These are phyloP conservation scores for Aspergillus aculeatinus DNA, from an alignment of 2,329 filamentous ascomycete genomes.

Conservation along the genomic window DNA sequence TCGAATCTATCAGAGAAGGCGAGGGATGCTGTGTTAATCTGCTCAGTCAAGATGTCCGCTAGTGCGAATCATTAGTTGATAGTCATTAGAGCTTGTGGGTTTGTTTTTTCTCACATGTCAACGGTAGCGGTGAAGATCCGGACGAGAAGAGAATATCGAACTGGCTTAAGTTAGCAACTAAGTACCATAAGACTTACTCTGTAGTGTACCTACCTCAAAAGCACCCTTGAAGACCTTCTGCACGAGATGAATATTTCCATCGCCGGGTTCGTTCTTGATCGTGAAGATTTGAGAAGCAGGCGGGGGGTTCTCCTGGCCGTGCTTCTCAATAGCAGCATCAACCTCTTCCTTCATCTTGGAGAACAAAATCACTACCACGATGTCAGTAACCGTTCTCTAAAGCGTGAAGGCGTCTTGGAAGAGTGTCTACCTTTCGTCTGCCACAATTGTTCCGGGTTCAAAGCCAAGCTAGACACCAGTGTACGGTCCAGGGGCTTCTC, in stretches of 20 bases:
- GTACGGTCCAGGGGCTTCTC: constrained; percentile 74
- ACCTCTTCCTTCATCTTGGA: constrained; percentile 63
- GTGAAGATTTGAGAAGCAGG: constrained; percentile 85
- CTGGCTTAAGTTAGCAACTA: constrained; percentile 39
- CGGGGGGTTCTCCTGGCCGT: constrained; percentile 66
- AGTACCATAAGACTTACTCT: background rate
- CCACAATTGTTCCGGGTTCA: constrained; percentile 73
- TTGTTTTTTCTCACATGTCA: constrained; percentile 48
- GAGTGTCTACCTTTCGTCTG: constrained; percentile 66
- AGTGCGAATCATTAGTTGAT: constrained; percentile 11
- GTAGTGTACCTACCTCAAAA: constrained; percentile 63
- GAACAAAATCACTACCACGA: constrained; percentile 55
- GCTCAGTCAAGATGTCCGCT: constrained; percentile 65
- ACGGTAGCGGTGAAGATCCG: constrained; percentile 57
- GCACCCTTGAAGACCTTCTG: constrained; percentile 88
- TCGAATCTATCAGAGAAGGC: constrained; percentile 74
- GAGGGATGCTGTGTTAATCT: constrained; percentile 65
- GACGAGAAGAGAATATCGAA: constrained; percentile 93
- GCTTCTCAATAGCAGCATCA: constrained; percentile 58
- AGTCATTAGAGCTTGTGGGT: background rate
- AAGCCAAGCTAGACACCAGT: constrained; percentile 67
- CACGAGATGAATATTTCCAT: constrained; percentile 80
- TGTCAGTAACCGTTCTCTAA: constrained; percentile 3
- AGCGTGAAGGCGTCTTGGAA: background rate
- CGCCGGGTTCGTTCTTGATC: constrained; percentile 58